These are phyloP conservation scores for Xylaria venustula DNA, from an alignment of 495 filamentous ascomycete species.

Conservation along the genomic window DNA sequence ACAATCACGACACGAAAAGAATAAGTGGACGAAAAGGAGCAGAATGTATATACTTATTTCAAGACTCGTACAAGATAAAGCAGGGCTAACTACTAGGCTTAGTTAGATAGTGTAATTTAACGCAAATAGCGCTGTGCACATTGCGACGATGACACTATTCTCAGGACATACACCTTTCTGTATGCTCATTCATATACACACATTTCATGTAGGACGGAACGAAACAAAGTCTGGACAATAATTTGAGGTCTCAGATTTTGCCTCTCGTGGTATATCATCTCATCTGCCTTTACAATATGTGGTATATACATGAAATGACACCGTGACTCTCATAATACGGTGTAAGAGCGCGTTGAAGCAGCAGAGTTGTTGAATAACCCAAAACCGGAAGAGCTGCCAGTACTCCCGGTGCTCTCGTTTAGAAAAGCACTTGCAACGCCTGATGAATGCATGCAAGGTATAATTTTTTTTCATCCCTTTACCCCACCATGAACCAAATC, in stretches of 20 bases:
- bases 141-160: no score
- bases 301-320: conserved; percentile 8
- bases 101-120: no score
- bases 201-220: neutral
- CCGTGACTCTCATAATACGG: neutral
- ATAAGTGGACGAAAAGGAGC: no score
- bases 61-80: no score
- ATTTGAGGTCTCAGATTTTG: neutral
- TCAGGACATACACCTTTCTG: no score
- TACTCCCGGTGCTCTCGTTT: conserved; percentile 7
- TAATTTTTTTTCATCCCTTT: conserved; percentile 25
- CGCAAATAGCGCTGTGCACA: no score
- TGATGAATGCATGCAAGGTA: conserved; percentile 38
- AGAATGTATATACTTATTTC: no score
- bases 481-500: conserved; percentile 20
- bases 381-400: conserved; percentile 9
- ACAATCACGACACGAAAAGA: no score
- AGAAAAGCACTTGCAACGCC: conserved; percentile 32
- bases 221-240: neutral
- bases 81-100: no score
- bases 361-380: conserved; percentile 18
- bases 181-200: no score
- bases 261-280: neutral
- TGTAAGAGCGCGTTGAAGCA: conserved; percentile 15
- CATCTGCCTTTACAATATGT: neutral